A percentile compares a stretch with the other conserved stretches of the same genome.
Conservation (phyloP, 2,329 filamentous ascomycete species). For the Ophiostoma tasmaniense region DNA sequence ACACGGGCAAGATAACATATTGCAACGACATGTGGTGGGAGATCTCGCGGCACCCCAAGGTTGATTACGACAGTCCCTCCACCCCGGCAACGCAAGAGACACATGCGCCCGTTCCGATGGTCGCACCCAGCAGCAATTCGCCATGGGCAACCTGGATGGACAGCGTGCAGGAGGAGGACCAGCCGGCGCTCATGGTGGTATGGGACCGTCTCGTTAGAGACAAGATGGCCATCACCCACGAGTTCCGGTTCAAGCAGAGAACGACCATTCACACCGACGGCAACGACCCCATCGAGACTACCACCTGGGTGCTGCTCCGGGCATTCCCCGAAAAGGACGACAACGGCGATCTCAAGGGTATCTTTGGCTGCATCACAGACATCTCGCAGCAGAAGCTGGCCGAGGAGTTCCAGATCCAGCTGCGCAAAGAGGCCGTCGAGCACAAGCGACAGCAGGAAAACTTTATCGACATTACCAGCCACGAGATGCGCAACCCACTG, state of each 20-base stretch:
- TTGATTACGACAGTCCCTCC: slow-evolving; percentile 16
- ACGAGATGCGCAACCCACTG: slow-evolving; percentile 70
- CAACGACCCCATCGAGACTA: slow-evolving; percentile 30
- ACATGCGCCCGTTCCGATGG: not conserved
- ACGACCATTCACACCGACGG: slow-evolving; percentile 53
- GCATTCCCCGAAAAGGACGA: slow-evolving; percentile 64
- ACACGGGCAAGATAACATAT: slow-evolving; percentile 62
- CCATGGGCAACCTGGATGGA: slow-evolving; percentile 55
- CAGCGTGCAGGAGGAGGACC: slow-evolving; percentile 60
- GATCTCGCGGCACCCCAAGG: slow-evolving; percentile 54
- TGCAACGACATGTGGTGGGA: slow-evolving; percentile 74
- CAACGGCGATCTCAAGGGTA: slow-evolving; percentile 58
- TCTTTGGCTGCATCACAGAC: slow-evolving; percentile 75
- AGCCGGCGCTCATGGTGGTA: slow-evolving; percentile 45
- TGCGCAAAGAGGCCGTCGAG: slow-evolving; percentile 73
- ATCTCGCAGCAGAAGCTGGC: slow-evolving; percentile 82
- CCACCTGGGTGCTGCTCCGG: slow-evolving; percentile 67
- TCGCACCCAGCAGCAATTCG: not conserved
- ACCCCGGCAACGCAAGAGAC: not conserved
- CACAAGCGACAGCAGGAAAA: slow-evolving; percentile 65
- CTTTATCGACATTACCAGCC: slow-evolving; percentile 66
- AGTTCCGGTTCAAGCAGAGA: slow-evolving; percentile 70
- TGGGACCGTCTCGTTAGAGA: slow-evolving; percentile 57
- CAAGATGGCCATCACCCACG: slow-evolving; percentile 56
- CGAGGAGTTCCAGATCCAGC: slow-evolving; percentile 67